Evolutionary conservation across 176 grass and related monocot species (phyloP).

Genomic region (Alloteropsis semialata): DNA sequence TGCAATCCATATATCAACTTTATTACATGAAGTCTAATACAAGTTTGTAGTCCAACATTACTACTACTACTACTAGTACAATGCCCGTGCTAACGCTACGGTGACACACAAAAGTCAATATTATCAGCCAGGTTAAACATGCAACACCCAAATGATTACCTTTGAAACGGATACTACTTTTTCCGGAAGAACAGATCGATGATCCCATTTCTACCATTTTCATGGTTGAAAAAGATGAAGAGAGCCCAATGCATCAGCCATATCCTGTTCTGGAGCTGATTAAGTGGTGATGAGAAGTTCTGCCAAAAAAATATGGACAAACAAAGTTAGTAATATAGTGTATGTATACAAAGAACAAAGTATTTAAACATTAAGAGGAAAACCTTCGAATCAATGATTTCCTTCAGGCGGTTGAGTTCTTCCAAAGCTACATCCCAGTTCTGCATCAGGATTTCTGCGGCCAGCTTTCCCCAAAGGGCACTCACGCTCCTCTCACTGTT

Average conservation of each 20-base stretch:
- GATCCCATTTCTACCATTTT: conserved; percentile 88
- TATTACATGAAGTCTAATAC: too few relatives aligned
- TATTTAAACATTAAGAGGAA: neutral
- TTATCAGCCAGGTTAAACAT: too few relatives aligned
- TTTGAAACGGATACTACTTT: too few relatives aligned
- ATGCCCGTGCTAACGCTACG: too few relatives aligned
- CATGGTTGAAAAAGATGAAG: conserved; percentile 87
- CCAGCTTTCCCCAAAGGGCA: conserved; percentile 82
- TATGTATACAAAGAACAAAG: neutral
- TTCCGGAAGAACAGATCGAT: too few relatives aligned
- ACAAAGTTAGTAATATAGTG: neutral
- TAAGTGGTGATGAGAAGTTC: conserved; percentile 78
- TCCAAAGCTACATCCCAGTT: conserved; percentile 81
- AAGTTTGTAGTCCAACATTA: too few relatives aligned
- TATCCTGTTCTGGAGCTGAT: conserved; percentile 87
- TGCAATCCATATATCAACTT: too few relatives aligned
- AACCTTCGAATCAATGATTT: conserved; percentile 96
- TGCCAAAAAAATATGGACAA: conserved; percentile 19
- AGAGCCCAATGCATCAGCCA: conserved; percentile 99
- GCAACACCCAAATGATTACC: too few relatives aligned
- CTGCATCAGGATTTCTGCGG: conserved; percentile 85
- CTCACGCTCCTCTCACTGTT: conserved; percentile 78
- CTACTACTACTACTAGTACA: too few relatives aligned
- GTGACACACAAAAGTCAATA: too few relatives aligned
- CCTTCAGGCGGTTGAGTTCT: conserved; percentile 85